A percentile compares a stretch with the other conserved stretches of the same genome.
These are phyloP conservation scores for Rugonectria rugulosa DNA, from an alignment of 2,329 filamentous ascomycete species.

Conservation along the genomic window DNA sequence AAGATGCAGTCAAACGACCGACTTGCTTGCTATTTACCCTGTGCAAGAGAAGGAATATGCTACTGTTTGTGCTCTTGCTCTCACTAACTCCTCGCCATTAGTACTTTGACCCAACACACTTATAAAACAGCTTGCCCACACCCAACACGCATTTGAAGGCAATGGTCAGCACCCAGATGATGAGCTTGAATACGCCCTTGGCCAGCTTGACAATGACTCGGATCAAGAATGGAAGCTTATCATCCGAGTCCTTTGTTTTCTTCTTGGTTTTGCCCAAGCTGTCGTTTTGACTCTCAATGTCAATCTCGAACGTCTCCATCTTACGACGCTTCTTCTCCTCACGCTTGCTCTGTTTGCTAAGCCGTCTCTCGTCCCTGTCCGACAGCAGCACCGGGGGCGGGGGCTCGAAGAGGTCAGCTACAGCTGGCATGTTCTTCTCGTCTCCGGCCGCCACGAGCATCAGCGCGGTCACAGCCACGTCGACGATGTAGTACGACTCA, in stretches of 20 bases:
- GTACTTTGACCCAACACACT: conserved; percentile 56
- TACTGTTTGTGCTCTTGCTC: conserved; percentile 9
- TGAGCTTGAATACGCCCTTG: conserved; percentile 62
- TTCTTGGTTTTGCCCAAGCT: conserved; percentile 49
- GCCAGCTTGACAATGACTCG: conserved; percentile 59
- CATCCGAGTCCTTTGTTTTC: conserved; percentile 50
- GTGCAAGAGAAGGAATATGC: conserved; percentile 5
- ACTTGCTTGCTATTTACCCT: conserved; percentile 2
- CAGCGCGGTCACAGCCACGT: conserved; percentile 67
- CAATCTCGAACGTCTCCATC: conserved; percentile 66
- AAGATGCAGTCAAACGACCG: conserved; percentile 32
- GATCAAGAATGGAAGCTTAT: conserved; percentile 59
- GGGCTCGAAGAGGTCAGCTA: conserved; percentile 64
- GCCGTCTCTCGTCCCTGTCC: conserved; percentile 36
- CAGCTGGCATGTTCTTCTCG: conserved; percentile 53
- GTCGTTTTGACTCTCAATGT: conserved; percentile 68
- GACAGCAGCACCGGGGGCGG: conserved; percentile 52
- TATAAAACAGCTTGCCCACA: conserved; percentile 59
- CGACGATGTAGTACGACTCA: conserved; percentile 67
- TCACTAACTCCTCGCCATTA: conserved; percentile 29
- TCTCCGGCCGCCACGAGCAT: conserved; percentile 66
- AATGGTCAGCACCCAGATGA: conserved; percentile 66
- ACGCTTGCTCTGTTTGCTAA: conserved; percentile 42
- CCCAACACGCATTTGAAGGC: conserved; percentile 60
- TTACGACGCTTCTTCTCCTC: conserved; percentile 45